Evolutionary conservation across 83 land plant genomes (phyloP).

Genomic region (Diphasiastrum complanatum): DNA sequence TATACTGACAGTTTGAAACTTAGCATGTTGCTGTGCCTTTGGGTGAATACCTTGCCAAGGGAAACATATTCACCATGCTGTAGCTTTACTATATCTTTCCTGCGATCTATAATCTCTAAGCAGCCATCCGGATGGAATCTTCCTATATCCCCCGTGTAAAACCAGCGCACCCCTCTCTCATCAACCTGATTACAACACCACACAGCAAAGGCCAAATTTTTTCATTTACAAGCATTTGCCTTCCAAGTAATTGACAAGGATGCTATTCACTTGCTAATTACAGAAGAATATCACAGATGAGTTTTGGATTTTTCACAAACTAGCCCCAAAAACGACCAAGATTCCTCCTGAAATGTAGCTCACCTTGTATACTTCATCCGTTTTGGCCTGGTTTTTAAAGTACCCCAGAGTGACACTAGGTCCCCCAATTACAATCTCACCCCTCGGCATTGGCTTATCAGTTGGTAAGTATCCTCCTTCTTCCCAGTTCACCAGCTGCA

Average conservation of each 20-base stretch:
- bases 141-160: constrained; percentile 93
- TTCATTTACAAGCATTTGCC: constrained; percentile 1
- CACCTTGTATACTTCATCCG: constrained; percentile 73
- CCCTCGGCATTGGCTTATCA: constrained; percentile 75
- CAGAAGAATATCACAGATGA: too few relatives aligned
- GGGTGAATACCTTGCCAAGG: constrained; percentile 69
- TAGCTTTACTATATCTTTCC: constrained; percentile 89
- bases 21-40: neutral
- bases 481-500: constrained; percentile 70
- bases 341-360: too few relatives aligned
- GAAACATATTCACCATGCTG: constrained; percentile 95
- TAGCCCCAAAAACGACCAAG: too few relatives aligned
- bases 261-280: too few relatives aligned
- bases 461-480: constrained; percentile 60
- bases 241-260: neutral
- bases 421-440: constrained; percentile 80
- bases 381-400: constrained; percentile 76
- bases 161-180: constrained; percentile 84
- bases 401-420: constrained; percentile 75
- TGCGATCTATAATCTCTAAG: constrained; percentile 87
- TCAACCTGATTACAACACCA: too few relatives aligned
- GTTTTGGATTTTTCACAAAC: too few relatives aligned
- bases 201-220: too few relatives aligned
- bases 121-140: constrained; percentile 91
- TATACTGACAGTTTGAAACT: neutral